Conservation (phyloP, 2,329 filamentous ascomycete genomes). For the Cucurbitaria berberidis region DNA sequence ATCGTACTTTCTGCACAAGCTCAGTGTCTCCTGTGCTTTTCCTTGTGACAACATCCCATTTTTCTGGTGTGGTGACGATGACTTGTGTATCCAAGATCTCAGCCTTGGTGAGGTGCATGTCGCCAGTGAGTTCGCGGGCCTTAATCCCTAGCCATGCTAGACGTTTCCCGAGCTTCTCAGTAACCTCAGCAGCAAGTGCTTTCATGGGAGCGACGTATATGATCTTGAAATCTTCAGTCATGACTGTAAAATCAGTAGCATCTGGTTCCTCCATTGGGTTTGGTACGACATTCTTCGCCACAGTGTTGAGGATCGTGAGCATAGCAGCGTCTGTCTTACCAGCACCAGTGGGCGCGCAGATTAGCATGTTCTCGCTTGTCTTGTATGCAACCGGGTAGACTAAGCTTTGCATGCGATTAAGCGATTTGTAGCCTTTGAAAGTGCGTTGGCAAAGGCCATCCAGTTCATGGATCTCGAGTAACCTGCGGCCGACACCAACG, state of each 20-base stretch:
- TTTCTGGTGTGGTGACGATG: slow-evolving; percentile 97
- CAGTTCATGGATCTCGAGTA: slow-evolving; percentile 80
- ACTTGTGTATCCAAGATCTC: slow-evolving; percentile 97
- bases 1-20: slow-evolving; percentile 92
- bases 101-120: slow-evolving; percentile 97
- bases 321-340: slow-evolving; percentile 99
- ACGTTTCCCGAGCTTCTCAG: slow-evolving; percentile 88
- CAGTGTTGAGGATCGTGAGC: slow-evolving; percentile 90
- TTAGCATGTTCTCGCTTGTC: slow-evolving; percentile 97
- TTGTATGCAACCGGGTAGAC: slow-evolving; percentile 95
- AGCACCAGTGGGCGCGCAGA: slow-evolving; percentile 95
- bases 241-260: slow-evolving; percentile 80
- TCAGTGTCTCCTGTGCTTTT: slow-evolving; percentile 98
- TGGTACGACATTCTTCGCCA: slow-evolving; percentile 83
- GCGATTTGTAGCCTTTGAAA: slow-evolving; percentile 88
- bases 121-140: slow-evolving; percentile 92
- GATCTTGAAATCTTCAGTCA: slow-evolving; percentile 91
- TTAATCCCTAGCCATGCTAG: slow-evolving; percentile 92
- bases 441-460: slow-evolving; percentile 90
- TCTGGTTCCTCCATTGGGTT: slow-evolving; percentile 76
- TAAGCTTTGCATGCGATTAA: slow-evolving; percentile 98
- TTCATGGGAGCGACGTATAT: slow-evolving; percentile 99
- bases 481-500: slow-evolving; percentile 72
- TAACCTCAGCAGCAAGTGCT: slow-evolving; percentile 93
- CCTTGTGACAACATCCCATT: slow-evolving; percentile 98